Evolutionary conservation across 202 grass and related monocot species (phyloP).

Genomic region (Panicum virgatum): DNA sequence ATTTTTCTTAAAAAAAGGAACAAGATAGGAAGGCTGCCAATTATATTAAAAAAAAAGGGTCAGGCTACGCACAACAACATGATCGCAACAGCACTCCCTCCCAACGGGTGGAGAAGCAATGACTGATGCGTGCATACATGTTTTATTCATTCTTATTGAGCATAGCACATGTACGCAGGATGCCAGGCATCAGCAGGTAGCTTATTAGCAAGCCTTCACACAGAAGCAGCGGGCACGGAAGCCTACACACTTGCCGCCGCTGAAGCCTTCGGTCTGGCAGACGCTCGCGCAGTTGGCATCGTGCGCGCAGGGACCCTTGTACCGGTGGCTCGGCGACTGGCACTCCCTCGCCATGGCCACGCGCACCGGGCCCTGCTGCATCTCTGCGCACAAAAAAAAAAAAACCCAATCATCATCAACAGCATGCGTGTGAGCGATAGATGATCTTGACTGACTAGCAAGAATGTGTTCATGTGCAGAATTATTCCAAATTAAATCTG

Average conservation of each 20-base stretch:
- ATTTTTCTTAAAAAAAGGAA: too few species aligned
- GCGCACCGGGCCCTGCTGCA: not conserved
- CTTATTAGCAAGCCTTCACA: not conserved
- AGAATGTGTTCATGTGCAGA: not conserved
- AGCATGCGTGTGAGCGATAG: not conserved
- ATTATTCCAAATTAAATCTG: not conserved
- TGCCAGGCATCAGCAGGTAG: not conserved
- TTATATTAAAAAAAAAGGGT: too few species aligned
- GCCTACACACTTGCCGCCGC: not conserved
- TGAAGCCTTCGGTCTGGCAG: slow-evolving; percentile 14
- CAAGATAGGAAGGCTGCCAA: too few species aligned
- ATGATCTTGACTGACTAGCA: not conserved
- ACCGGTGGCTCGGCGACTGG: not conserved
- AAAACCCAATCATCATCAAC: not conserved
- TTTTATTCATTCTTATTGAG: not conserved
- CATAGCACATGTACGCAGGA: not conserved
- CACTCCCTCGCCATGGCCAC: not conserved
- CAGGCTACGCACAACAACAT: too few species aligned
- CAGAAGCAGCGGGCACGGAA: not conserved
- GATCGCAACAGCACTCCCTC: too few species aligned
- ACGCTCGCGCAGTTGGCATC: not conserved
- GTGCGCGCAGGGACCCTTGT: not conserved
- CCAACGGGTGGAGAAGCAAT: too few species aligned
- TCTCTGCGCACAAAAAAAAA: not conserved
- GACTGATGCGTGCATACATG: not conserved